Evolutionary conservation across 1,139 yeast species (phyloP).

Genomic region (Kluyveromyces sp.): DNA sequence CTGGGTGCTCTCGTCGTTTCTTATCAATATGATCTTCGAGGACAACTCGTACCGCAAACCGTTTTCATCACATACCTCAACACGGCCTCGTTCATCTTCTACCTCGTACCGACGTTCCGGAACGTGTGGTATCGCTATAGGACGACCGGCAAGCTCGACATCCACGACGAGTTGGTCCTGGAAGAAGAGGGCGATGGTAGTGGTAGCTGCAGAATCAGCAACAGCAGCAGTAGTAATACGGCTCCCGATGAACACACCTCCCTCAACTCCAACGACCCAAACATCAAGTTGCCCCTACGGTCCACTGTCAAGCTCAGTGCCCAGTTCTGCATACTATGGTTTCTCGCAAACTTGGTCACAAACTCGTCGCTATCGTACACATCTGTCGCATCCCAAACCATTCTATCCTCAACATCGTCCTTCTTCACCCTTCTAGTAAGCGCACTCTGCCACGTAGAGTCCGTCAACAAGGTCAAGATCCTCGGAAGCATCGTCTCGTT

Average conservation of each 20-base stretch:
- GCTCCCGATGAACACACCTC: slow-evolving; percentile 10
- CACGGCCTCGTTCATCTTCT: slow-evolving; percentile 75
- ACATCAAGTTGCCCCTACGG: slow-evolving; percentile 29
- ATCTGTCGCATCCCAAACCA: slow-evolving; percentile 89
- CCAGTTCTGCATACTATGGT: slow-evolving; percentile 85
- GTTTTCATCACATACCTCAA: slow-evolving; percentile 88
- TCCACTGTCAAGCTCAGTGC: slow-evolving; percentile 59
- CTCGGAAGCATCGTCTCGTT: slow-evolving; percentile 65
- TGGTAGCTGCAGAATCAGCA: slow-evolving; percentile 9
- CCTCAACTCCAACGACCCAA: neutral
- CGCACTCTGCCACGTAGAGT: slow-evolving; percentile 60
- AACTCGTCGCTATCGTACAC: slow-evolving; percentile 84
- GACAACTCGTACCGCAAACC: slow-evolving; percentile 74
- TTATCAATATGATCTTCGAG: slow-evolving; percentile 67
- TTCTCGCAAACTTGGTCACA: slow-evolving; percentile 76
- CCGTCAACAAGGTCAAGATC: slow-evolving; percentile 55
- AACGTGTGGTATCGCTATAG: slow-evolving; percentile 25
- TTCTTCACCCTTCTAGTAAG: slow-evolving; percentile 90
- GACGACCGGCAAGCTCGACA: slow-evolving; percentile 24
- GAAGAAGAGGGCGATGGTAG: slow-evolving; percentile 23
- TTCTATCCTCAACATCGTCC: slow-evolving; percentile 82
- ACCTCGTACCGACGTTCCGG: slow-evolving; percentile 56
- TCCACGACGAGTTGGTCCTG: slow-evolving; percentile 24
- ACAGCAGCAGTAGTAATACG: slow-evolving; percentile 22
- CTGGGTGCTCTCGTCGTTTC: slow-evolving; percentile 84